A percentile compares a stretch with the other conserved stretches of the same genome.
phyloP scores from a whole-genome alignment of 345 rosid species.

The Punica granatum region DNA sequence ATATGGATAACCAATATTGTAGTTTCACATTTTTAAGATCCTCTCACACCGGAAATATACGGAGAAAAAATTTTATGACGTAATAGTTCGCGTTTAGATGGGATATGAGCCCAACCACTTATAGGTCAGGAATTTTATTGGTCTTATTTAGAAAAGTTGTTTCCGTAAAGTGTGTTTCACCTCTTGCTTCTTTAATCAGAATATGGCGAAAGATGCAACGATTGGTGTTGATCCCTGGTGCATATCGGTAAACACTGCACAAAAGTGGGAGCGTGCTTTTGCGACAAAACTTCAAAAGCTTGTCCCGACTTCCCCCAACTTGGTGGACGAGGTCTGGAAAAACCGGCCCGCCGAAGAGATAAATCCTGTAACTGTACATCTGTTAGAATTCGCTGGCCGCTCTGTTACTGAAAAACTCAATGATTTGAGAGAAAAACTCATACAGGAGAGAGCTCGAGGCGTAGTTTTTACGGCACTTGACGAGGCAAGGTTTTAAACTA shows the following conservation, averaged over 20 bases:
- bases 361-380: conserved; percentile 56
- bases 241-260: conserved; percentile 73
- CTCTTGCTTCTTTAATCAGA: conserved; percentile 30
- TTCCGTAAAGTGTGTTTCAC: too few relatives aligned
- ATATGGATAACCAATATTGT: too few relatives aligned
- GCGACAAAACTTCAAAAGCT: conserved; percentile 60
- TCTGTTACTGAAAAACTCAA: conserved; percentile 55
- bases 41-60: background rate
- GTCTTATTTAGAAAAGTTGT: too few relatives aligned
- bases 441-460: conserved; percentile 45
- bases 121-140: too few relatives aligned
- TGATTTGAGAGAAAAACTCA: conserved; percentile 57
- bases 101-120: too few relatives aligned
- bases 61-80: too few relatives aligned
- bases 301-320: conserved; percentile 56
- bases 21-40: too few relatives aligned
- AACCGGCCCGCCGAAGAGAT: conserved; percentile 53
- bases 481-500: conserved; percentile 42
- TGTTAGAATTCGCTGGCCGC: conserved; percentile 59
- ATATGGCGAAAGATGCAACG: conserved; percentile 54
- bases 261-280: conserved; percentile 63
- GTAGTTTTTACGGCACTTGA: conserved; percentile 75
- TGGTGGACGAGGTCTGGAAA: conserved; percentile 85
- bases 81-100: too few relatives aligned
- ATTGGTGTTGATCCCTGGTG: conserved; percentile 89